Evolutionary conservation across 2,329 filamentous ascomycete genomes (phyloP).

Genomic region (Bipolaris gigantea): DNA sequence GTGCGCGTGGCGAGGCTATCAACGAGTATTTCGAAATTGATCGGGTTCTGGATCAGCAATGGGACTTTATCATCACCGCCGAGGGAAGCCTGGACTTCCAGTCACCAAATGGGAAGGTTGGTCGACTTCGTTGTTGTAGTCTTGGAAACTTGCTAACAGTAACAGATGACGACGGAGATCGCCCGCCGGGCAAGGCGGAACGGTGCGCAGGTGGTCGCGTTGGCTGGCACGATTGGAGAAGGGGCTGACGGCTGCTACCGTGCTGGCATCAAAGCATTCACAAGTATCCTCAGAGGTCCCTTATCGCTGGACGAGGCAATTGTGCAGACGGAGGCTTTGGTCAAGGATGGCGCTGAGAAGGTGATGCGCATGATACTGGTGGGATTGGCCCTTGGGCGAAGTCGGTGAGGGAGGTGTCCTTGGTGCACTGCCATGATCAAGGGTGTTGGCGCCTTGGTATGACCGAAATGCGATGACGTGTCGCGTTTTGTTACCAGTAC

Average conservation of each 20-base stretch:
- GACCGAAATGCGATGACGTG: neutral
- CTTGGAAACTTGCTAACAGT: neutral
- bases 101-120: conserved; percentile 50
- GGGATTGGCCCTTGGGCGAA: conserved; percentile 31
- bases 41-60: conserved; percentile 49
- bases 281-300: conserved; percentile 42
- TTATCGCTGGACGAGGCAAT: conserved; percentile 42
- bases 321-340: conserved; percentile 37
- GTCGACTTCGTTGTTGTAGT: neutral
- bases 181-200: conserved; percentile 52
- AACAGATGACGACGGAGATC: conserved; percentile 56
- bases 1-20: conserved; percentile 54
- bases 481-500: neutral
- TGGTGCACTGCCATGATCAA: conserved; percentile 8
- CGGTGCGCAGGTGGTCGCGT: conserved; percentile 51
- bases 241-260: conserved; percentile 34
- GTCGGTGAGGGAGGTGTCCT: conserved; percentile 2
- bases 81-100: conserved; percentile 58
- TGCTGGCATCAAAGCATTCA: conserved; percentile 42
- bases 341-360: conserved; percentile 44
- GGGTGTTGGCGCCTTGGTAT: conserved; percentile 8
- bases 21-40: conserved; percentile 56
- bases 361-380: conserved; percentile 45
- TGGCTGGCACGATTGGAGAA: conserved; percentile 36
- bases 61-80: conserved; percentile 57